Conservation (phyloP, 805 yeast species). For the Tanozyma kutaoensis region DNA sequence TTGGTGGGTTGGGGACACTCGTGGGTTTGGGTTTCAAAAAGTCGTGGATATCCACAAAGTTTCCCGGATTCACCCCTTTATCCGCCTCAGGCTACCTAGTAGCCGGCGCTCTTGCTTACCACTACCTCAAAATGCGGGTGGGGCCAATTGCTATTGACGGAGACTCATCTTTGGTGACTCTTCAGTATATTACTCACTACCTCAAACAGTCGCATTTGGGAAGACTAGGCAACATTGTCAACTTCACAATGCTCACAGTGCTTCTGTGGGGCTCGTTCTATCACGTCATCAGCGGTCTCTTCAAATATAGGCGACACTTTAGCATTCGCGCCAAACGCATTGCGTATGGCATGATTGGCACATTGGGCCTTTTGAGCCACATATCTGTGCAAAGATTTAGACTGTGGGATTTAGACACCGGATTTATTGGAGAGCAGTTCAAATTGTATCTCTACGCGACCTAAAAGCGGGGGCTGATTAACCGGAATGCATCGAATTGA, state of each 20-base stretch:
- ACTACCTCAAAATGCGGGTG: conserved; percentile 32
- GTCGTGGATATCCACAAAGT: conserved; percentile 26
- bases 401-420: conserved; percentile 10
- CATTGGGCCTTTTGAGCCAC: conserved; percentile 20
- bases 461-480: too few species aligned
- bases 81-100: conserved; percentile 48
- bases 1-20: conserved; percentile 48
- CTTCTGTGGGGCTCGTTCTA: conserved; percentile 30
- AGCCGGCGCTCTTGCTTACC: conserved; percentile 30
- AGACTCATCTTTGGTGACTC: conserved; percentile 42
- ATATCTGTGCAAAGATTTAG: conserved; percentile 18
- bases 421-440: conserved; percentile 17
- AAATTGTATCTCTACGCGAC: conserved; percentile 11
- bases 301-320: conserved; percentile 30
- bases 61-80: conserved; percentile 41
- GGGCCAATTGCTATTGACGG: conserved; percentile 47
- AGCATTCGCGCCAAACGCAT: conserved; percentile 24
- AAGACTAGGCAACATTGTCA: conserved; percentile 10
- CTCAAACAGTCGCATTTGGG: conserved; percentile 3
- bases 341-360: conserved; percentile 29
- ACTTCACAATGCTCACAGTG: too few species aligned
- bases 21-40: conserved; percentile 41
- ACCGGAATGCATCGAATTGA: too few species aligned
- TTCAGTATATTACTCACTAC: conserved; percentile 33
- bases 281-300: conserved; percentile 42